Base-by-base conservation (phyloP, 768 basidiomycete genomes). In the Boletus tylopilopsis region DNA sequence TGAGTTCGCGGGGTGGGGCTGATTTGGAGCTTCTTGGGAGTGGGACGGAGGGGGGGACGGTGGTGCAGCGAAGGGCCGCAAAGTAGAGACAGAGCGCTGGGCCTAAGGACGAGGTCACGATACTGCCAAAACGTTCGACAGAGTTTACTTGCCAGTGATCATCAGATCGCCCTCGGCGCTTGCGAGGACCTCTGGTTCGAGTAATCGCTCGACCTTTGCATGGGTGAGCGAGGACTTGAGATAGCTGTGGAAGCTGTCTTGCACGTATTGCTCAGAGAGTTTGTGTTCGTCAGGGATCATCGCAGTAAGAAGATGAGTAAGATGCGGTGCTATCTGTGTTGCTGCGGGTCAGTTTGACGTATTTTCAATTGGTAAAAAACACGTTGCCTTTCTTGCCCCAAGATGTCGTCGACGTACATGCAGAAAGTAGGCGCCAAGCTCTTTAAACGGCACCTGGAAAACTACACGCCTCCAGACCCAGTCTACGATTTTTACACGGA, bases 21-120 rank as follows among this genome's bases (percentile, higher is more conserved):
- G 65, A 67, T 59, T 81, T 85, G 6, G 71, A 62, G 6, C 60
- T 61, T 22, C 82, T 77, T 2, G 91, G 90, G 4, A 91, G 76
- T 2, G 91, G 86, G 0, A 93, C 89, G 0, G 86, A 87, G 0
- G 91, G 87, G 2, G 91, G 90, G 27, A 77, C 68, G 12, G 87
- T 89, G 0, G 81, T 85, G 25, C 79, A 85, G 22, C 88, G 75
- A 6, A 93, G 71, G 0, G 91, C 90, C 0, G 88, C 87, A 66
- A 91, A 94, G 68, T 88, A 93, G 0, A 94, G 75, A 53, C 86
- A 89, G 13, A 94, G 72, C 0, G 90, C 87, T 13, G 90, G 90
- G 0, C 89, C 89, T 84, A 13, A 45, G 19, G 13, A 16, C 15
- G 24, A 21, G 9, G 21, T 49, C 9, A 19, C n/a, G 55, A n/a